Conservation (phyloP, 345 rosid genomes). For the Passiflora organensis region DNA sequence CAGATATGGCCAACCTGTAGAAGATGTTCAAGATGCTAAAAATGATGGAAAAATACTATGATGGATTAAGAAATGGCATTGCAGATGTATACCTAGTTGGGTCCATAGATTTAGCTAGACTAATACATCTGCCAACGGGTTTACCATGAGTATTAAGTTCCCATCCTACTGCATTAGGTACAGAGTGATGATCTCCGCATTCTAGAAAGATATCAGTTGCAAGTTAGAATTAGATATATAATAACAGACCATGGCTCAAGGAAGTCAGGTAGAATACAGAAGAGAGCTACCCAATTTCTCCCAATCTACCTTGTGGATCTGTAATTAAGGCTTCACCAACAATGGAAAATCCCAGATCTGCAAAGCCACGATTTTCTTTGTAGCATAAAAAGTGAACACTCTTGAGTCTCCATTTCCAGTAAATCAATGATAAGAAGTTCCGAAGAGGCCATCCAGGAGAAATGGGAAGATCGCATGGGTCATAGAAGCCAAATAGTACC, state of each 20-base stretch:
- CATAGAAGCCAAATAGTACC: conserved; percentile 84
- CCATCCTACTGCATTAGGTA: conserved; percentile 87
- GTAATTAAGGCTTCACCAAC: conserved; percentile 68
- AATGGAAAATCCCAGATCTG: conserved; percentile 73
- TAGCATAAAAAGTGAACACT: conserved; percentile 68
- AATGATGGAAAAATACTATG: conserved; percentile 5
- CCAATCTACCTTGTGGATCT: conserved; percentile 57
- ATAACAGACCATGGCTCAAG: conserved; percentile 4
- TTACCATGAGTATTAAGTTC: conserved; percentile 64
- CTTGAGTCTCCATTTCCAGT: conserved; percentile 66
- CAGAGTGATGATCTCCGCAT: conserved; percentile 39
- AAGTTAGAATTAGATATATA: conserved; percentile 2
- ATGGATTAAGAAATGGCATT: conserved; percentile 3
- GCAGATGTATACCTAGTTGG: conserved; percentile 53
- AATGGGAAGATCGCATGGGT: conserved; percentile 82
- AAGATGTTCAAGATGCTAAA: conserved; percentile 11
- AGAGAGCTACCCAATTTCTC: conserved; percentile 28
- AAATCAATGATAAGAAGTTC: conserved; percentile 73
- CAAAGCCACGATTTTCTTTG: conserved; percentile 86
- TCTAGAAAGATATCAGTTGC: conserved; percentile 26
- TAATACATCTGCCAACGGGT: conserved; percentile 52
- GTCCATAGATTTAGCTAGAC: conserved; percentile 91
- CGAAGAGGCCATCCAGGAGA: conserved; percentile 99
- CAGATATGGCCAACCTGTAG: conserved; percentile 78
- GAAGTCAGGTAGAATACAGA: conserved; percentile 14